phyloP scores from a whole-genome alignment of 495 filamentous ascomycete genomes.

The Filosporella fistucella region DNA sequence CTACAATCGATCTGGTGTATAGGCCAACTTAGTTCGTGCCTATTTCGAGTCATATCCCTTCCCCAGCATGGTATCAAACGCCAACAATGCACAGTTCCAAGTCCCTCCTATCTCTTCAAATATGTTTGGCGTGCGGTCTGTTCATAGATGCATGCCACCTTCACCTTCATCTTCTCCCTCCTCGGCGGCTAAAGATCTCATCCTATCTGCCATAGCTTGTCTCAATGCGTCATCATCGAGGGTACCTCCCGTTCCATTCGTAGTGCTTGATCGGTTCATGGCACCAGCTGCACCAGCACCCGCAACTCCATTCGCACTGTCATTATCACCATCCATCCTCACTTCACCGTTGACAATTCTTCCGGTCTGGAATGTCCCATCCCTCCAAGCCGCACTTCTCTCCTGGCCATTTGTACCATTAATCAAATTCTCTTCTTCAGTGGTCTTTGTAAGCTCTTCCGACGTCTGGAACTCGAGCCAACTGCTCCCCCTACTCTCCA shows the following conservation, averaged over 20 bases:
- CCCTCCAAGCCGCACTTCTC: slow-evolving; percentile 35
- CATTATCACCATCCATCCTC: slow-evolving; percentile 30
- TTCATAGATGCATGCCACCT: slow-evolving; percentile 67
- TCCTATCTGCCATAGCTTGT: slow-evolving; percentile 36
- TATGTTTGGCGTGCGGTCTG: not conserved
- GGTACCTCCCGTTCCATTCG: slow-evolving; percentile 25
- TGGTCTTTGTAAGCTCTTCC: slow-evolving; percentile 11
- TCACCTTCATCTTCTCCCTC: slow-evolving; percentile 50
- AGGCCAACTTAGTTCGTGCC: too few species aligned
- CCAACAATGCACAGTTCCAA: slow-evolving; percentile 17
- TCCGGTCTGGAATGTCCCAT: slow-evolving; percentile 52
- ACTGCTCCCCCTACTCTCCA: slow-evolving; percentile 66
- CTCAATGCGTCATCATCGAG: slow-evolving; percentile 44
- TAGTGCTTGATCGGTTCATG: not conserved
- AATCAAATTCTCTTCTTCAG: slow-evolving; percentile 20
- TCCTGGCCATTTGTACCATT: slow-evolving; percentile 24
- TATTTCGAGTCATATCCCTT: too few species aligned
- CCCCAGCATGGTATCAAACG: slow-evolving; percentile 26
- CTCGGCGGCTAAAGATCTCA: slow-evolving; percentile 35
- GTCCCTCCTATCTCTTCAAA: not conserved
- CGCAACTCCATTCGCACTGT: not conserved
- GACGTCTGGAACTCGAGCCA: slow-evolving; percentile 51
- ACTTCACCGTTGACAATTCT: slow-evolving; percentile 35
- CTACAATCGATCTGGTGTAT: too few species aligned
- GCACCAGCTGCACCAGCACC: not conserved